A percentile compares a stretch with the other conserved stretches of the same genome.
phyloP scores from a whole-genome alignment of 1,139 yeast species.

The Suhomyces coccinellae region DNA sequence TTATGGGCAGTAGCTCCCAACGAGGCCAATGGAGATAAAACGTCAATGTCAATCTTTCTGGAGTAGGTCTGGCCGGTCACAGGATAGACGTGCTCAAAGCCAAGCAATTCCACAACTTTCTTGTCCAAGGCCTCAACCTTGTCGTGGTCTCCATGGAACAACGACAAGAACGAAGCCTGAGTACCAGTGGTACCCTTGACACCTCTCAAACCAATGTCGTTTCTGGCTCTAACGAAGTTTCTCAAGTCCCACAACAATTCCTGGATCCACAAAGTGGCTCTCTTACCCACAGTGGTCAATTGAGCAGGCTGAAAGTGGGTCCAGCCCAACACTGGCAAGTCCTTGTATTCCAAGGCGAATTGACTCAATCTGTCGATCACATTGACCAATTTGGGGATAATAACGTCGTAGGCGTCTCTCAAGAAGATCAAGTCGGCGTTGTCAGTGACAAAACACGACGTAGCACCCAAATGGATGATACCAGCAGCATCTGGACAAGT shows the following conservation, averaged over 20 bases:
- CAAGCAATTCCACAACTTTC: slow-evolving; percentile 88
- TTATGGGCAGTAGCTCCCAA: slow-evolving; percentile 97
- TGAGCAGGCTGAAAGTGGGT: slow-evolving; percentile 99
- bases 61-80: slow-evolving; percentile 98
- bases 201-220: slow-evolving; percentile 95
- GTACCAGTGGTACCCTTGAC: slow-evolving; percentile 99
- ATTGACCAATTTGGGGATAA: slow-evolving; percentile 92
- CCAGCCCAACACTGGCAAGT: slow-evolving; percentile 97
- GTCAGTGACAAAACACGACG: slow-evolving; percentile 96
- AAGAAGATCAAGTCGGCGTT: slow-evolving; percentile 96
- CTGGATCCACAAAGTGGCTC: slow-evolving; percentile 97
- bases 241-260: slow-evolving; percentile 97
- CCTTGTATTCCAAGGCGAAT: slow-evolving; percentile 90
- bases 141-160: slow-evolving; percentile 96
- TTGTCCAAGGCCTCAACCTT: slow-evolving; percentile 91
- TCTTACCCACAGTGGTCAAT: slow-evolving; percentile 96
- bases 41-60: slow-evolving; percentile 95
- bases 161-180: slow-evolving; percentile 91
- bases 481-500: slow-evolving; percentile 97
- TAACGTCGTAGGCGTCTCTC: slow-evolving; percentile 90
- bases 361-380: slow-evolving; percentile 87
- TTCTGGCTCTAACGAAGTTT: slow-evolving; percentile 93
- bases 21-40: slow-evolving; percentile 87
- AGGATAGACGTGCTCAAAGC: slow-evolving; percentile 93
- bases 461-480: slow-evolving; percentile 96